phyloP scores from a whole-genome alignment of 2,329 filamentous ascomycete species.

The Sclerotinia trifoliorum region DNA sequence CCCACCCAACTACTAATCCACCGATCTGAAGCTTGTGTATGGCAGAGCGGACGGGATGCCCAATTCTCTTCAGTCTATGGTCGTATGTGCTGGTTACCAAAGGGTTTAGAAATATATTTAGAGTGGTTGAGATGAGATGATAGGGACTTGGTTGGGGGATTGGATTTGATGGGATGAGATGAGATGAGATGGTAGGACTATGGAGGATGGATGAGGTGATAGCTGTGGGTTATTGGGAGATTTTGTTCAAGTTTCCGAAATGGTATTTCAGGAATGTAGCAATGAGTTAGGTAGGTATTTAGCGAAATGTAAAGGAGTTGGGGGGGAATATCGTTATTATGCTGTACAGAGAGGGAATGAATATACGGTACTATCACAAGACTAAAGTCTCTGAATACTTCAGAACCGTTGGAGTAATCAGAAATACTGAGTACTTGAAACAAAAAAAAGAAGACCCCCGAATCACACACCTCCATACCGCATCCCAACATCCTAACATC shows the following conservation, averaged over 20 bases:
- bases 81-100: slow-evolving; percentile 3
- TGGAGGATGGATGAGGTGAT: background rate
- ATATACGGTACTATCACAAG: background rate
- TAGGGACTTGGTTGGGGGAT: too few relatives aligned
- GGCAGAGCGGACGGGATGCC: too few relatives aligned
- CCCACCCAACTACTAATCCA: too few relatives aligned
- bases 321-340: background rate
- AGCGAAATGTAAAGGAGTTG: background rate
- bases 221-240: too few relatives aligned
- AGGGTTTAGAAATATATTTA: too few relatives aligned
- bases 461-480: background rate
- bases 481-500: background rate
- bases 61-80: too few relatives aligned
- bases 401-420: background rate
- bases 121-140: too few relatives aligned
- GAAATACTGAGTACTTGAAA: too few relatives aligned
- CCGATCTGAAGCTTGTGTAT: too few relatives aligned
- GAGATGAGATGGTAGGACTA: background rate
- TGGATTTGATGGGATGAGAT: background rate
- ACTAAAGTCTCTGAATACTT: background rate
- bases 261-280: background rate
- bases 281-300: background rate
- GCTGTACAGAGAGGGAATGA: background rate
- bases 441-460: background rate
- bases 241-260: background rate